Evolutionary conservation across 176 grass and related monocot species (phyloP).

Genomic region (Oryza glumipatula): DNA sequence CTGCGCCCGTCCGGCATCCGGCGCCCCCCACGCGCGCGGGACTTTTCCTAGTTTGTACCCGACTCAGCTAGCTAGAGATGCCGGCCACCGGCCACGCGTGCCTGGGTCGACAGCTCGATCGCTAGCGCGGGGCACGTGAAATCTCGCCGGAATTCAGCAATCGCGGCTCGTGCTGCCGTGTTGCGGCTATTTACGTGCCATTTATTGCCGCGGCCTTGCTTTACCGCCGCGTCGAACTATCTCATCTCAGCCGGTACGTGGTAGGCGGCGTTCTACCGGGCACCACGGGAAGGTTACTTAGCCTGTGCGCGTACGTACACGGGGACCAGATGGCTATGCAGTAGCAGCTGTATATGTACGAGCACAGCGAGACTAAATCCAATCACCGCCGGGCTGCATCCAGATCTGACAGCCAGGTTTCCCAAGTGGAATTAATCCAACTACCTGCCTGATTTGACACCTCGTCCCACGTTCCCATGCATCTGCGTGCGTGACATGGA

Average conservation of each 20-base stretch:
- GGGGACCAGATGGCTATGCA: background rate
- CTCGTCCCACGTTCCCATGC: conserved; percentile 48
- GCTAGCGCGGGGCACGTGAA: conserved; percentile 22
- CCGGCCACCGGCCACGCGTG: background rate
- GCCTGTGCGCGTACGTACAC: background rate
- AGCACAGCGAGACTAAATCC: conserved; percentile 29
- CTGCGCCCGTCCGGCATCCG: background rate
- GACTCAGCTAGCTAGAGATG: background rate
- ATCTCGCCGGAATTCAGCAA: background rate
- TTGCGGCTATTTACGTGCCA: conserved; percentile 19
- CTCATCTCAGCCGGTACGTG: background rate
- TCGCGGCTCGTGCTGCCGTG: background rate
- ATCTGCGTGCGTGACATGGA: background rate
- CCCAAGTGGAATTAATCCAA: conserved; percentile 22
- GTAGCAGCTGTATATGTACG: background rate
- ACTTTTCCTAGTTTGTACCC: background rate
- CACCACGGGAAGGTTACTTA: background rate
- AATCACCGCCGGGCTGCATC: conserved; percentile 21
- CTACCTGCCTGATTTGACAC: conserved; percentile 47
- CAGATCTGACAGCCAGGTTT: conserved; percentile 42
- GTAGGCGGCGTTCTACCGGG: background rate
- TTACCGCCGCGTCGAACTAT: background rate
- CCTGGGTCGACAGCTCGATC: background rate
- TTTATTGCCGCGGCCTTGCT: background rate
- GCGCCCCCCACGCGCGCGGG: background rate